phyloP scores from a whole-genome alignment of 2,329 filamentous ascomycete species.

The Tolypocladium ophioglossoides region DNA sequence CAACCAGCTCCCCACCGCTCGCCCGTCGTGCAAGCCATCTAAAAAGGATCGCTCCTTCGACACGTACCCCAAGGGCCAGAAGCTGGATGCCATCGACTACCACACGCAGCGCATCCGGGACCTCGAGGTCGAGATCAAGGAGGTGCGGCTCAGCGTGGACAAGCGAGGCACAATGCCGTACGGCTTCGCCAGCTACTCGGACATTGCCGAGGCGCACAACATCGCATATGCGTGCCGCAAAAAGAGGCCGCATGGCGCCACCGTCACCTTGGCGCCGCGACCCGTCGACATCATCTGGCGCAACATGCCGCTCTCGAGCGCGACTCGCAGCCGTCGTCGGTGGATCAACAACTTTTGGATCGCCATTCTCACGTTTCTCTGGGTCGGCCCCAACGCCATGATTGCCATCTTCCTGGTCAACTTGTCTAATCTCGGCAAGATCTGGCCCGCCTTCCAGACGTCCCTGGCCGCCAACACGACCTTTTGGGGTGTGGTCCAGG shows the following conservation, averaged over 20 bases:
- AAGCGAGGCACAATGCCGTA: slow-evolving; percentile 81
- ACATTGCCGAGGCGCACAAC: slow-evolving; percentile 76
- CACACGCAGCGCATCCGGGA: slow-evolving; percentile 74
- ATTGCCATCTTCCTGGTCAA: slow-evolving; percentile 92
- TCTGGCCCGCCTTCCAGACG: slow-evolving; percentile 67
- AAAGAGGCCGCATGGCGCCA: slow-evolving; percentile 71
- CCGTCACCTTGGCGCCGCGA: slow-evolving; percentile 67
- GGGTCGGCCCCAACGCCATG: slow-evolving; percentile 86
- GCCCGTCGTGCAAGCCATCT: slow-evolving; percentile 70
- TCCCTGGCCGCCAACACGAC: slow-evolving; percentile 51
- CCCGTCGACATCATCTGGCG: slow-evolving; percentile 95
- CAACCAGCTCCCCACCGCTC: slow-evolving; percentile 60
- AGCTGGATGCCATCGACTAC: slow-evolving; percentile 91
- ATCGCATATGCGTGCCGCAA: slow-evolving; percentile 75
- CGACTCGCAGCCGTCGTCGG: slow-evolving; percentile 59
- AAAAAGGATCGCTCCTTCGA: slow-evolving; percentile 64
- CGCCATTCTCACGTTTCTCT: slow-evolving; percentile 65
- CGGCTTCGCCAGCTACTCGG: slow-evolving; percentile 89
- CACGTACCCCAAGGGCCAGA: slow-evolving; percentile 56
- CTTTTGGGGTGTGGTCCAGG: slow-evolving; percentile 82
- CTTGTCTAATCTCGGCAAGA: slow-evolving; percentile 63
- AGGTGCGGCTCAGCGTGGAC: slow-evolving; percentile 72
- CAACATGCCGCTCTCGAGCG: slow-evolving; percentile 66
- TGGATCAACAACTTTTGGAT: slow-evolving; percentile 82
- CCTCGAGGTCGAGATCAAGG: slow-evolving; percentile 74